A percentile compares a stretch with the other conserved stretches of the same genome.
Evolutionary conservation across 352 stramenopile species (phyloP).

Genomic region (Phytopythium ostracodes): DNA sequence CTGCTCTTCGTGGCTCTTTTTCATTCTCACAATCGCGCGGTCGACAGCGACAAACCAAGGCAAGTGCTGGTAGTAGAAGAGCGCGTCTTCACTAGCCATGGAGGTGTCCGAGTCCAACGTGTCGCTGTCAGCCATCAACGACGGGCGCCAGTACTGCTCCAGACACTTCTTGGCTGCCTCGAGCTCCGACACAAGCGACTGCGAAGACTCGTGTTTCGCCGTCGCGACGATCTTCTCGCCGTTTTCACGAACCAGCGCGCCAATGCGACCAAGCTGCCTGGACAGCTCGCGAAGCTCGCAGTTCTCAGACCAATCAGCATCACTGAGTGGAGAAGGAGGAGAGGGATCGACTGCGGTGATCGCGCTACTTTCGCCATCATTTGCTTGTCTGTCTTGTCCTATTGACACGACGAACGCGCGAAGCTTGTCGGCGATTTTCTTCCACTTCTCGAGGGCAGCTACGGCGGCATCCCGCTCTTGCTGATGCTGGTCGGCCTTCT

Average conservation of each 20-base stretch:
- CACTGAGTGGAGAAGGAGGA: slow-evolving; percentile 3
- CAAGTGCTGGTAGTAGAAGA: slow-evolving; percentile 33
- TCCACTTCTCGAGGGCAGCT: slow-evolving; percentile 19
- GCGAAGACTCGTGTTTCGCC: slow-evolving; percentile 23
- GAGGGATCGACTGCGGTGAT: slow-evolving; percentile 11
- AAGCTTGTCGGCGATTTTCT: slow-evolving; percentile 22
- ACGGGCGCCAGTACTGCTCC: slow-evolving; percentile 9
- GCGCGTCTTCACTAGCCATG: slow-evolving; percentile 13
- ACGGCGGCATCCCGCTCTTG: slow-evolving; percentile 15
- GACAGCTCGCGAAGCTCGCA: slow-evolving; percentile 32
- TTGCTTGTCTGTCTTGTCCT: slow-evolving; percentile 8
- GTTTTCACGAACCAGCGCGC: slow-evolving; percentile 9
- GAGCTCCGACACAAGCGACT: slow-evolving; percentile 37
- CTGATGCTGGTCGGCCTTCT: slow-evolving; percentile 19
- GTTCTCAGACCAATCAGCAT: slow-evolving; percentile 10
- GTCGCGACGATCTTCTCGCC: slow-evolving; percentile 6
- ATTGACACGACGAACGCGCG: slow-evolving; percentile 28
- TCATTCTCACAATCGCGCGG: slow-evolving; percentile 32
- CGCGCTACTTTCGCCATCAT: background rate
- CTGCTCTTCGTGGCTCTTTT: slow-evolving; percentile 19
- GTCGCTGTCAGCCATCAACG: background rate
- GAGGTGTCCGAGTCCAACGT: slow-evolving; percentile 1
- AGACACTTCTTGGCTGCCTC: slow-evolving; percentile 39
- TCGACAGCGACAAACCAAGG: slow-evolving; percentile 51
- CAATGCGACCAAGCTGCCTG: slow-evolving; percentile 17